Base-by-base conservation (phyloP, 495 filamentous ascomycete species). In the Talaromyces wortmannii region DNA sequence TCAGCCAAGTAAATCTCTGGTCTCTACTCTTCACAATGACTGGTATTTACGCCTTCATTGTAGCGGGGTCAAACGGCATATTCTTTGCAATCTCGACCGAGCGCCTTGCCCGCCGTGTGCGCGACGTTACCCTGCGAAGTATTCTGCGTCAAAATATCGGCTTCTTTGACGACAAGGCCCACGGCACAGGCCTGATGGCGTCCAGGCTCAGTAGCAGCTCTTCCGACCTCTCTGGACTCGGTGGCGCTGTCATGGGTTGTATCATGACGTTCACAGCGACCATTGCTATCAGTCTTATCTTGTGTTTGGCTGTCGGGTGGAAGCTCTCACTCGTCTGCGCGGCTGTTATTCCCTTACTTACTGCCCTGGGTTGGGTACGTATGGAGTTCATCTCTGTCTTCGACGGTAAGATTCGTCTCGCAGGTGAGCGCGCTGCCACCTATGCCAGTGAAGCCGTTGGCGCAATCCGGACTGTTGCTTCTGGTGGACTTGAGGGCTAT, bases 401-500 rank as follows among this genome's bases (percentile, higher is more conserved):
- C 17, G 80, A 84, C 7, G n/a, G n/a, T n/a, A n/a, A 77, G 79
- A 31, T 90, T 95, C 68, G 86, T 94, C 62, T 66, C 69, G 7
- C 81, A 84, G 32, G 78, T 84, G 0, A 87, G 62, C 72, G 78
- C 11, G 87, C 86, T 48, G 90, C 90, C 16, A 84, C 81, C 61
- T 95, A 87, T 61, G 92, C 92, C 18, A 95, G 92, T 56, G 92
- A 97, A 64, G 90, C 91, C 33, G 91, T 91, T 40, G 85, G 83
- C 4, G 89, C 91, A 12, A 96, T 96, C 63, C 88, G 91, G 18
- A 97, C 92, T 18, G 90, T 97, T 29, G 91, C 92, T n/a, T 87
- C 86, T 29, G 76, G 96, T 31, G 94, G 90, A 1, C 80, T 90
- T 40, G 92, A 97, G 67, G 63, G 73, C 0, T 90, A 96, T 62